Base-by-base conservation (phyloP, 1,139 yeast genomes). In the Candida frijolesensis region DNA sequence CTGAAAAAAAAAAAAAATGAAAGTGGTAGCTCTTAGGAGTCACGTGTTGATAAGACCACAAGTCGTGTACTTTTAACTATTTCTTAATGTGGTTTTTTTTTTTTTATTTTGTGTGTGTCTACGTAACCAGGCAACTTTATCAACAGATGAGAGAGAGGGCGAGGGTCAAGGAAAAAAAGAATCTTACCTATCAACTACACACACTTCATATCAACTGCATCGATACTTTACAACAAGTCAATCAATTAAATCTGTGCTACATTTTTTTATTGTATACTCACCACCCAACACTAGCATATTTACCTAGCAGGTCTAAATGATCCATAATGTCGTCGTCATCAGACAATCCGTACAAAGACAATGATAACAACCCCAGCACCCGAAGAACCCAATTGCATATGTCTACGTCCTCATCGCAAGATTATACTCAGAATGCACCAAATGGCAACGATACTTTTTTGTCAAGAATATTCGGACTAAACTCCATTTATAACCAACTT, bases 401-500 rank as follows among this genome's bases (percentile, higher is more conserved):
- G 34, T 43, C 46, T 3, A 43, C 33, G n/a, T 19, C 37, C 4
- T 34, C 40, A 8, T 43, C 40, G 2, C 40, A 34, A 35, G 40
- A 34, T 11, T 34, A 34, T 14, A 15, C 25, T n/a, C 46, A 43
- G 25, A 29, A 15, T 4, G 12, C 18, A 4, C 11, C 30, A 14
- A 46, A 45, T 43, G 38, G 43, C 34, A 71, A 67, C 54, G 83
- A 80, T 57, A 82, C 85, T 9, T 82, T 82, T 57, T 70, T 82
- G 52, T 80, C 84, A 16, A 67, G 85, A 41, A 83, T 82, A 40
- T 80, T 82, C 60, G 85, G 84, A 1, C 66, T 79, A 48, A 79
- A 79, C 56, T 79, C 84, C 11, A 71, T 78, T 27, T 78, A 68
- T 63, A 72, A 68, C 60, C 82, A 66, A 60, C 66, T 68, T 33